Evolutionary conservation across 2,329 filamentous ascomycete species (phyloP), one percentile per base, ranked within the genome.

Genomic region (Ceratocystis papillata): DNA sequence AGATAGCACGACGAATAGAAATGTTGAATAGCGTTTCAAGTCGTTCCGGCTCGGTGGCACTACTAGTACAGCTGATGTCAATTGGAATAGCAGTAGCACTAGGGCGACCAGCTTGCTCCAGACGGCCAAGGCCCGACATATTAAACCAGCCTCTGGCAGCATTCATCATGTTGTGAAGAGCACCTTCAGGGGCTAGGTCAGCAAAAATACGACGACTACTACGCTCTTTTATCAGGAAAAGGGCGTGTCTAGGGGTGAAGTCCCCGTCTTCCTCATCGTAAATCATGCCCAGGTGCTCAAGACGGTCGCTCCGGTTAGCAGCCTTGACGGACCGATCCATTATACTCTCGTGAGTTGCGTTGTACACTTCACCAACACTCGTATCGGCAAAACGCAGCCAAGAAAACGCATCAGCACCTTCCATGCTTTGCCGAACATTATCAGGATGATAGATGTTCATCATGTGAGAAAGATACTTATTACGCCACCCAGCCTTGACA

Each of bases 371-470:
- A 8, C 81, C 80, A 1, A 86, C 79, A 15, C 90, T 94, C 0
- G 82, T 79, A 71, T 96, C 90, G 2, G 88, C 84, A 72, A 99
- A 96, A 3, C 91, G 86, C 67, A 97, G 80, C 85, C 91, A 99
- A 0, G 92, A 93, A 75, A 97, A 97, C 1, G 85, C 82, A 15
- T 84, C 82, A 62, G 82, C 79, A 0, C 82, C 80, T 25, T 80
- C 78, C 10, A 81, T 76, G 70, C 85, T 90, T 61, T 84, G 78
- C 12, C 81, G 80, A 55, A 96, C 82, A 71, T 96, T 85, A 62
- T 93, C 86, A 0, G 90, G 87, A 1, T 85, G 84, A 86, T 90
- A 99, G 64, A 99, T 86, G 72, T 95, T 96, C 85, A 97, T 87
- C 76, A 96, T 77, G 70, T 95, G 86, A 41, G 83, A 78, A 25